These are phyloP conservation scores for Monilinia fructicola DNA, from an alignment of 2,329 filamentous ascomycete genomes.

Conservation along the genomic window DNA sequence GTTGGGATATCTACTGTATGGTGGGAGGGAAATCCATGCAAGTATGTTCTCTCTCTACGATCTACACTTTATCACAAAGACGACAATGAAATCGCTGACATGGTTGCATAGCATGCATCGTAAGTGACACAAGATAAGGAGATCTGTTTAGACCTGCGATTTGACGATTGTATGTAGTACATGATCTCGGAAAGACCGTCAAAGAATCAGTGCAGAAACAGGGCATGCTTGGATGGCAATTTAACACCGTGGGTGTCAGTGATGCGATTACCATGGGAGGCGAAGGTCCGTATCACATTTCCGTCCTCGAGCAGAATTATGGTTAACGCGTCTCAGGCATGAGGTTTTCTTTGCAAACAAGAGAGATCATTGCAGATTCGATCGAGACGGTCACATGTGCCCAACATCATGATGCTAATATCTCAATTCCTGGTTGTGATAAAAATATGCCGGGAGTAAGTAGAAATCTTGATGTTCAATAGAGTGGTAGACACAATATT, in stretches of 20 bases:
- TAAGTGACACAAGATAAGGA: slow-evolving; percentile 30
- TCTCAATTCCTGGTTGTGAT: slow-evolving; percentile 90
- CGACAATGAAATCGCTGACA: slow-evolving; percentile 25
- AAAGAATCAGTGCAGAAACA: slow-evolving; percentile 79
- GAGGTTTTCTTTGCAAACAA: slow-evolving; percentile 86
- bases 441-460: slow-evolving; percentile 87
- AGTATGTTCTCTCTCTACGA: slow-evolving; percentile 55
- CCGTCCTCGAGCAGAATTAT: neutral
- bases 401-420: slow-evolving; percentile 85
- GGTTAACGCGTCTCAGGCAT: slow-evolving; percentile 60
- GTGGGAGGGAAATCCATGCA: slow-evolving; percentile 98
- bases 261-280: slow-evolving; percentile 84
- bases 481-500: neutral
- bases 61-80: slow-evolving; percentile 14
- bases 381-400: slow-evolving; percentile 92
- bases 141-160: neutral
- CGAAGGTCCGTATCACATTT: slow-evolving; percentile 59
- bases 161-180: slow-evolving; percentile 51
- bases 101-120: slow-evolving; percentile 48
- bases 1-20: slow-evolving; percentile 89
- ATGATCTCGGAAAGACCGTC: slow-evolving; percentile 83
- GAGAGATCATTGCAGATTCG: slow-evolving; percentile 91
- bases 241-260: slow-evolving; percentile 57
- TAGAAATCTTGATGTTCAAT: neutral
- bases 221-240: slow-evolving; percentile 74